A percentile compares a stretch with the other conserved stretches of the same genome.
phyloP scores from a whole-genome alignment of 2,329 filamentous ascomycete species.

The Aspergillus caelatus region DNA sequence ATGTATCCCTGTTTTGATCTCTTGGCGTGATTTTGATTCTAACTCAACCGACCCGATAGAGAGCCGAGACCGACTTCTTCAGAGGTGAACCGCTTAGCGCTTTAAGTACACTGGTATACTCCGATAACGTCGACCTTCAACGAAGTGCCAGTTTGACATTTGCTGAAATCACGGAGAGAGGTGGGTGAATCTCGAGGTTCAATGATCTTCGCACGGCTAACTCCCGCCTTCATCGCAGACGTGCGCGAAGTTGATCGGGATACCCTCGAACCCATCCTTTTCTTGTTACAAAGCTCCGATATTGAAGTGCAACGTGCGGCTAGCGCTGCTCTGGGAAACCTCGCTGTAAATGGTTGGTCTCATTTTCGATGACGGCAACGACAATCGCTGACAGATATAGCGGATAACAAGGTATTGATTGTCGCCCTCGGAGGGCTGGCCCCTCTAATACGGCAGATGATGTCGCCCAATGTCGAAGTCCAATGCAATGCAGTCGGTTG shows the following conservation, averaged over 20 bases:
- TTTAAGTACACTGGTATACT: conserved; percentile 94
- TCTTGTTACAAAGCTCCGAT: conserved; percentile 89
- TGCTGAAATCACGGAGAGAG: conserved; percentile 97
- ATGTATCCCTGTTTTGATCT: conserved; percentile 10
- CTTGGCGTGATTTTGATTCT: conserved; percentile 14
- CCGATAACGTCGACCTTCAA: conserved; percentile 97
- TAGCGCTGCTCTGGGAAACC: conserved; percentile 91
- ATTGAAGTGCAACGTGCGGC: conserved; percentile 97
- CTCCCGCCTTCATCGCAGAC: conserved; percentile 60
- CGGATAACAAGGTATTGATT: conserved; percentile 96
- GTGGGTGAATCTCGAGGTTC: conserved; percentile 51
- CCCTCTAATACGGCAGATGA: conserved; percentile 96
- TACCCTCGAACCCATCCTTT: conserved; percentile 93
- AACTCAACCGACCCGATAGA: conserved; percentile 56
- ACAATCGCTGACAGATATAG: conserved; percentile 59
- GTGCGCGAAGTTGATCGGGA: conserved; percentile 93
- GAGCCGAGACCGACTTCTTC: conserved; percentile 98
- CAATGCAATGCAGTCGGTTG: conserved; percentile 99
- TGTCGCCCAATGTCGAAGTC: conserved; percentile 95
- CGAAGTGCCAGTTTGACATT: conserved; percentile 97
- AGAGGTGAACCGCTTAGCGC: conserved; percentile 91
- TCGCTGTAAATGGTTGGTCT: conserved; percentile 85
- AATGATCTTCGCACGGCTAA: conserved; percentile 4
- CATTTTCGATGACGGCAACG: conserved; percentile 15
- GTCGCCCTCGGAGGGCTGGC: conserved; percentile 87